Conservation (phyloP, 805 yeast species). For the Henningerozyma blattae region DNA sequence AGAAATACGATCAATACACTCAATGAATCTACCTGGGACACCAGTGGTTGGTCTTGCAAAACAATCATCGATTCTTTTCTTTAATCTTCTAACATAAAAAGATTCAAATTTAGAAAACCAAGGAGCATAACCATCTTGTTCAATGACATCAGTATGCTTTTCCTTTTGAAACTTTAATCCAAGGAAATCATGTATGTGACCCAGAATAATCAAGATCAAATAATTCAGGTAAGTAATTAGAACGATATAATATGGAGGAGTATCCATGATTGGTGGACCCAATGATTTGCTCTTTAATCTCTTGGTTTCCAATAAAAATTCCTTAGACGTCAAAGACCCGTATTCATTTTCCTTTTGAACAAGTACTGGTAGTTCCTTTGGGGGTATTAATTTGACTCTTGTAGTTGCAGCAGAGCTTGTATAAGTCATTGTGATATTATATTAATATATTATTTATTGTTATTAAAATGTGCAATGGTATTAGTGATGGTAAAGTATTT, state of each 20-base stretch:
- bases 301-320: slow-evolving; percentile 49
- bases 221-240: slow-evolving; percentile 79
- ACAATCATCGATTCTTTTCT: slow-evolving; percentile 84
- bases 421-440: background rate
- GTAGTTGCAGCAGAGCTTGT: slow-evolving; percentile 12
- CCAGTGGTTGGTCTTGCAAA: slow-evolving; percentile 95
- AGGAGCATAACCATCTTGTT: slow-evolving; percentile 87
- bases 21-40: slow-evolving; percentile 88
- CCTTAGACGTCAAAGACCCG: slow-evolving; percentile 55
- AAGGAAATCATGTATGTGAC: slow-evolving; percentile 82
- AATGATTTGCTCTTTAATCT: slow-evolving; percentile 45
- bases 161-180: slow-evolving; percentile 64
- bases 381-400: slow-evolving; percentile 26
- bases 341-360: slow-evolving; percentile 50
- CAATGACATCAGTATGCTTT: slow-evolving; percentile 53
- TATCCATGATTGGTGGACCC: slow-evolving; percentile 56
- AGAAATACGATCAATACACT: slow-evolving; percentile 69
- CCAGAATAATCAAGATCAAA: slow-evolving; percentile 72
- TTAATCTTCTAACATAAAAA: slow-evolving; percentile 86
- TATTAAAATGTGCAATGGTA: no score
- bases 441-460: no score
- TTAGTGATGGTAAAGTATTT: no score
- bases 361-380: slow-evolving; percentile 24
- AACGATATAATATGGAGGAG: slow-evolving; percentile 74
- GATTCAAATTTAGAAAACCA: slow-evolving; percentile 90